These are phyloP conservation scores for Pichia heedii DNA, from an alignment of 805 yeast genomes.

Conservation along the genomic window DNA sequence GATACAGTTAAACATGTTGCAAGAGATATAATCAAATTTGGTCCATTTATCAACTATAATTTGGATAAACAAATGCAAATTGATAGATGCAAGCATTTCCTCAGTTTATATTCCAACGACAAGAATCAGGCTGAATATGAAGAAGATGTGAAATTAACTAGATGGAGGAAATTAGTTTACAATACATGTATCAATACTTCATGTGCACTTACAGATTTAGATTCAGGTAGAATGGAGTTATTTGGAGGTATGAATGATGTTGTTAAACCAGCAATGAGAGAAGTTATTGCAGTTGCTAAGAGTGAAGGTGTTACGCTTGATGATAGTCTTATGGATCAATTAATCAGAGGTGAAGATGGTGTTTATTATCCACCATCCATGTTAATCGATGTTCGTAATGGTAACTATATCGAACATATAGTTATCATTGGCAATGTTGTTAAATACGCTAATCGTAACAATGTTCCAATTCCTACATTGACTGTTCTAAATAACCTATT, in stretches of 20 bases:
- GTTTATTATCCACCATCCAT: conserved; percentile 38
- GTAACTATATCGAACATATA: conserved; percentile 33
- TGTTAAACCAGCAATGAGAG: conserved; percentile 35
- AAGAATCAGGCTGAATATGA: conserved; percentile 23
- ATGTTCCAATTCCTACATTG: conserved; percentile 23
- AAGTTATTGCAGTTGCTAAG: conserved; percentile 34
- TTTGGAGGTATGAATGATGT: conserved; percentile 21
- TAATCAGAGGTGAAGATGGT: conserved; percentile 33
- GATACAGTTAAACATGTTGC: conserved; percentile 26
- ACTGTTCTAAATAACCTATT: conserved; percentile 20
- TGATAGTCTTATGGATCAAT: conserved; percentile 31
- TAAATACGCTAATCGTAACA: conserved; percentile 21
- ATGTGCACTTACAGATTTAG: conserved; percentile 32
- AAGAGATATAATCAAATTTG: conserved; percentile 24
- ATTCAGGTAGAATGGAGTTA: conserved; percentile 27
- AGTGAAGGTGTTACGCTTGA: conserved; percentile 35
- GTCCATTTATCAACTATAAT: conserved; percentile 28
- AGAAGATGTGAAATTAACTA: conserved; percentile 27
- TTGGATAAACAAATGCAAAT: conserved; percentile 19
- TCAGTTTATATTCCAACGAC: conserved; percentile 26
- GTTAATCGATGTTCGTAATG: conserved; percentile 35
- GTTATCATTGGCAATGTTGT: conserved; percentile 34
- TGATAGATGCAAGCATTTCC: conserved; percentile 23
- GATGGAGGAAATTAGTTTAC: conserved; percentile 39
- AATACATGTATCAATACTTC: conserved; percentile 38